Percentiles rank a stretch among this genome's conserved stretches.
phyloP scores from a whole-genome alignment of 495 filamentous ascomycete genomes.

The Cenococcum geophilum region DNA sequence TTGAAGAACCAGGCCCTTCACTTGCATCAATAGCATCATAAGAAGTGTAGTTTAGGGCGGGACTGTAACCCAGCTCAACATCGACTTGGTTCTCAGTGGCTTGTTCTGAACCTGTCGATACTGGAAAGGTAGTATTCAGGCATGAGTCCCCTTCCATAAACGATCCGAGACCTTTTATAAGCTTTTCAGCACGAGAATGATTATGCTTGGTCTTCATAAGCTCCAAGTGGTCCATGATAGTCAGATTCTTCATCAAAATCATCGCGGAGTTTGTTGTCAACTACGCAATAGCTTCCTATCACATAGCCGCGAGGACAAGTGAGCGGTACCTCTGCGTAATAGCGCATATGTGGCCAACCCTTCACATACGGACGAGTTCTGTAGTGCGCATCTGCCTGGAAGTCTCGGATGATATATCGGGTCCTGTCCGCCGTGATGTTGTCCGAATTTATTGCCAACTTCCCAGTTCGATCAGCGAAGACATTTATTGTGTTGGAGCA shows the following conservation, averaged over 20 bases:
- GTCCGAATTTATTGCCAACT: neutral
- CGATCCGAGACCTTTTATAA: neutral
- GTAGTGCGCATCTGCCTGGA: neutral
- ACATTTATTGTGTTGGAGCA: neutral
- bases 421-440: neutral
- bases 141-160: conserved; percentile 1
- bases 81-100: too few relatives aligned
- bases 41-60: too few relatives aligned
- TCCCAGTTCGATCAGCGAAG: neutral
- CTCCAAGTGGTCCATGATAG: conserved; percentile 1
- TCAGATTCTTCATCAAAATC: neutral
- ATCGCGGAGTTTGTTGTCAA: conserved; percentile 1
- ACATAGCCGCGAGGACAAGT: neutral
- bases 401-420: neutral
- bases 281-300: conserved; percentile 3
- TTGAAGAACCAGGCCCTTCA: too few relatives aligned
- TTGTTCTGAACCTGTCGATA: too few relatives aligned
- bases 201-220: neutral
- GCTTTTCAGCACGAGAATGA: neutral
- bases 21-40: too few relatives aligned
- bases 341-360: neutral
- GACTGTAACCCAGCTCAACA: too few relatives aligned
- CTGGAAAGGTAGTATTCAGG: neutral
- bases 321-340: neutral
- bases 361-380: neutral